Evolutionary conservation across 805 yeast genomes (phyloP), one percentile per base, ranked within the genome.

Genomic region (Novakomyces olei): DNA sequence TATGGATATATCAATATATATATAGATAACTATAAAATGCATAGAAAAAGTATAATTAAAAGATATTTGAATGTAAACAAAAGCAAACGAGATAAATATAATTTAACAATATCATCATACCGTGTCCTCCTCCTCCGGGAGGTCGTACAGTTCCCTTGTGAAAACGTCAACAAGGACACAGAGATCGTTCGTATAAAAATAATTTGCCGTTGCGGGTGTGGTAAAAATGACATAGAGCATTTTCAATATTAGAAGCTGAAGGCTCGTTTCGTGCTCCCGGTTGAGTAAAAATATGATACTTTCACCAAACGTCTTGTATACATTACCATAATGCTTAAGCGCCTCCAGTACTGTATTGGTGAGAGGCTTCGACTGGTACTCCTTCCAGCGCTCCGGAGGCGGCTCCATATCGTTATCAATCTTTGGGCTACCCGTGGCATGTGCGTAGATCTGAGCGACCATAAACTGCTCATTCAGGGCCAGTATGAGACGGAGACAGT

Each of bases 381-480:
- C 10, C 15, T n/a, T n/a, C n/a, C n/a, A n/a, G n/a, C n/a, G n/a
- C n/a, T n/a, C n/a, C 12, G 15, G 34, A n/a, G 12, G 12, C 14
- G 19, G 29, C 12, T 14, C 15, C n/a, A 14, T 30, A 12, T 9
- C 15, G 34, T 26, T 10, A 20, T 16, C 18, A 6, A 15, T 5
- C 4, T 14, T 16, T 9, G 35, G 24, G 2, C 27, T 10, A n/a
- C 12, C 15, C n/a, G 20, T 19, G 15, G 22, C 31, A 10, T 14
- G 19, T 15, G 36, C 20, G n/a, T 17, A 14, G 16, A 24, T 14
- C n/a, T 26, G n/a, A 39, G 67, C 54, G 26, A 79, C 73, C 72
- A 83, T 68, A 50, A 69, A 83, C 51, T 83, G 94, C 48, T 83
- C 94, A 51, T 83, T 83, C 17, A 83, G 55, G 1, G 80, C 71